Conservation (phyloP, 2,329 filamentous ascomycete species). For the Phaeomoniella chlamydospora region DNA sequence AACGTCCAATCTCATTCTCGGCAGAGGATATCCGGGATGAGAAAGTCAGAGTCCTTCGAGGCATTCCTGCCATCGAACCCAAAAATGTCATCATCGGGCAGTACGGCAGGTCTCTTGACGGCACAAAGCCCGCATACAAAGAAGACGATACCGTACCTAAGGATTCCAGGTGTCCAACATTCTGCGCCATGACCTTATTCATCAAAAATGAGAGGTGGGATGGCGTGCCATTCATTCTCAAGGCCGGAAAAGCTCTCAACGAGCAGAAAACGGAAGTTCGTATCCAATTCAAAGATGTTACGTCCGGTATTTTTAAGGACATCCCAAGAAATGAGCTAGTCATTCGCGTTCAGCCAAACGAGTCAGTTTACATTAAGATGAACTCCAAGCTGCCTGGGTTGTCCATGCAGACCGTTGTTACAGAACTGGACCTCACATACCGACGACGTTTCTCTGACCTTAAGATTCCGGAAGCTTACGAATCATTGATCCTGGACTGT, state of each 20-base stretch:
- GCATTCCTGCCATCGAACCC: constrained; percentile 87
- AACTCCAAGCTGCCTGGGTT: constrained; percentile 97
- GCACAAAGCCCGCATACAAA: constrained; percentile 93
- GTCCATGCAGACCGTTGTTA: constrained; percentile 98
- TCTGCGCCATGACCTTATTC: constrained; percentile 91
- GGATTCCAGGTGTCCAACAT: constrained; percentile 93
- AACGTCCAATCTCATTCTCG: constrained; percentile 95
- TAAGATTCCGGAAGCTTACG: constrained; percentile 98
- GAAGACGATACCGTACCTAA: constrained; percentile 97
- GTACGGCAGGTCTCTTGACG: constrained; percentile 91
- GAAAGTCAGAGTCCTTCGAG: constrained; percentile 86
- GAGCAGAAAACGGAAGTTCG: constrained; percentile 99
- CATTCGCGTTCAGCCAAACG: constrained; percentile 97
- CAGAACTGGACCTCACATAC: constrained; percentile 96
- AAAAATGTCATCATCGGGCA: constrained; percentile 99
- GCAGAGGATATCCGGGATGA: constrained; percentile 97
- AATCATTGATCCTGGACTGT: constrained; percentile 91
- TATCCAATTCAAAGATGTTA: constrained; percentile 99
- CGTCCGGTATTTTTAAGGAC: constrained; percentile 98
- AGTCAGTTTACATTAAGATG: constrained; percentile 99
- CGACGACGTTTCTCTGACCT: constrained; percentile 95
- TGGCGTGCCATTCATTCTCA: constrained; percentile 96
- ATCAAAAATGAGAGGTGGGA: constrained; percentile 99
- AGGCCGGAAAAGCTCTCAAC: constrained; percentile 96
- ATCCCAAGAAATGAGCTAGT: constrained; percentile 98